Conservation (phyloP, 2,329 filamentous ascomycete species). For the Exophiala bonariae region DNA sequence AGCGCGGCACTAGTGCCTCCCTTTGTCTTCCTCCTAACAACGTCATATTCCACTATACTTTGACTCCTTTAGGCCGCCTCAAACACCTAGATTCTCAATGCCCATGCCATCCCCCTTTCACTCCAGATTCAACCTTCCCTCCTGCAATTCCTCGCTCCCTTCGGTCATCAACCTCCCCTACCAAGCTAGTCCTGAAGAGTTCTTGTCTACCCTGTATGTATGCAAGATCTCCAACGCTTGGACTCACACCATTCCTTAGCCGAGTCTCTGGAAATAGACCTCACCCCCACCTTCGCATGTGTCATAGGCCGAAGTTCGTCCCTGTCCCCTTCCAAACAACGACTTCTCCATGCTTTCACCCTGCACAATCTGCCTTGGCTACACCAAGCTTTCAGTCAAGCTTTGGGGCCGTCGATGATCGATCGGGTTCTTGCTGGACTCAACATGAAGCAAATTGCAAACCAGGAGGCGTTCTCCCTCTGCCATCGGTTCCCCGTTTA, state of each 20-base stretch:
- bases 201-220: too few species aligned
- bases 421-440: slow-evolving; percentile 15
- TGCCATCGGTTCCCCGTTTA: too few species aligned
- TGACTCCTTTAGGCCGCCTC: neutral
- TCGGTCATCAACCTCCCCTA: neutral
- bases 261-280: slow-evolving; percentile 1
- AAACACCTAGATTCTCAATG: neutral
- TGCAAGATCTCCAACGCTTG: neutral
- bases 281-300: neutral
- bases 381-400: slow-evolving; percentile 42
- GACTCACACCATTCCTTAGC: slow-evolving; percentile 1
- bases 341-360: slow-evolving; percentile 4
- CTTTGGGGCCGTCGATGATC: slow-evolving; percentile 34
- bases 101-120: neutral
- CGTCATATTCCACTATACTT: slow-evolving; percentile 18
- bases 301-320: too few species aligned
- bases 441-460: slow-evolving; percentile 18
- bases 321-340: neutral
- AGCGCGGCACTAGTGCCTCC: slow-evolving; percentile 3
- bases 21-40: slow-evolving; percentile 13
- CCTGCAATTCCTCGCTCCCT: slow-evolving; percentile 1
- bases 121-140: neutral
- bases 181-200: too few species aligned
- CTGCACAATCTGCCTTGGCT: slow-evolving; percentile 9
- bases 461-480: neutral